Evolutionary conservation across 1,284 basidiomycete genomes (phyloP), one percentile per base, ranked within the genome.

Genomic region (Trametes hirsuta): DNA sequence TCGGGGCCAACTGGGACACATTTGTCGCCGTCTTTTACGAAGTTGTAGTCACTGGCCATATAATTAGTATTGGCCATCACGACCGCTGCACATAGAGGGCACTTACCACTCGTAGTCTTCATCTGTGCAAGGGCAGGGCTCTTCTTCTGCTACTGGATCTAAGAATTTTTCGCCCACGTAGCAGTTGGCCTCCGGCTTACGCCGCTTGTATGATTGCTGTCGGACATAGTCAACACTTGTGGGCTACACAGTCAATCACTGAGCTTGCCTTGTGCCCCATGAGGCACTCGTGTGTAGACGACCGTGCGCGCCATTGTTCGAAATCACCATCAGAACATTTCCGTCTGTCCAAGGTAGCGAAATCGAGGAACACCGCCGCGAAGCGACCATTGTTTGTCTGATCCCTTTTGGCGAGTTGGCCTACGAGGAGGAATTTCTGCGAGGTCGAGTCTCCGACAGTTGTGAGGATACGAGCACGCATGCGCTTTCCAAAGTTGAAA

Each of bases 401-500:
- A 55, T 94, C 87, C 34, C 81, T 77, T 40, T 90, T 85, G 1
- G 85, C 78, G 10, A 95, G 81, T 58, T 90, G 88, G 3, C 90
- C 95, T 35, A 97, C 79, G 3, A 97, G 78, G 14, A 97, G 74
- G 78, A 97, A 95, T 75, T 95, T 97, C 74, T 96, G 95, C 0
- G 93, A 95, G 0, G 95, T 97, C 24, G 93, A 94, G 68, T 98
- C 95, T 0, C 93, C 93, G 6, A 97, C 84, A 1, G 94, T 96
- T 36, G 91, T 89, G 15, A 98, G 78, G 0, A 87, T 84, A 4
- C 85, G 81, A 0, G 93, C 87, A n/a, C 90, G 87, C 4, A 98
- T 68, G 25, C 80, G 88, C 63, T 93, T 73, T 0, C 87, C 91
- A 45, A 97, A 79, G 22, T 88, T 78, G 61, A 93, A 85, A 30